Base-by-base conservation (phyloP, 805 yeast species). In the Candida maltosa region DNA sequence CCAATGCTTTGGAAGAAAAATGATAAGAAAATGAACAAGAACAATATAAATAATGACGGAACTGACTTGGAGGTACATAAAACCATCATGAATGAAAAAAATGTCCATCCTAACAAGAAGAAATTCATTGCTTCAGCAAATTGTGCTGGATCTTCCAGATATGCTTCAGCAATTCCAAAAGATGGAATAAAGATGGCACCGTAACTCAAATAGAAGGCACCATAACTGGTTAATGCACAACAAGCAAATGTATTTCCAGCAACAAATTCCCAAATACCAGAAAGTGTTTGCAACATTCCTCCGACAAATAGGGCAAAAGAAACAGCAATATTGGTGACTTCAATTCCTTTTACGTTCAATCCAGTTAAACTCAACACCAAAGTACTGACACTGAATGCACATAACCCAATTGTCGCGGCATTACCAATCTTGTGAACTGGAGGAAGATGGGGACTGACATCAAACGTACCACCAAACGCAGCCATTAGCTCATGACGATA, bases 241-340 rank as follows among this genome's bases (percentile, higher is more conserved):
- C 76, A 83, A 64, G 81, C 87, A 62, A 81, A 81, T 17, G 83
- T 75, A 57, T 81, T 81, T 32, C 78, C 83, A 27, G 73, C 54
- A 9, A 75, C 74, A 45, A 80, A 61, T 58, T 80, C 86, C 83
- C 83, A 80, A 60, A 78, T 65, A 28, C 87, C 87, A 16, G 85
- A 83, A 16, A 75, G 55, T 18, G 80, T 49, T 59, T 80, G 86
- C 25, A 70, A 67, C 2, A 68, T 49, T 14, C 87, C 87, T 38
- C 87, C 87, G 44, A 80, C 80, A 51, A 80, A 79, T 43, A 70
- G 59, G 2, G 86, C 80, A 18, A 72, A 52, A 16, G 83, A 80
- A 23, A 79, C 72, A 32, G 78, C 80, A 26, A 75, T 69, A 40
- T 73, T 74, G 17, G 83, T 75, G 32, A 58, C 52, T 0, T 56